Percentiles rank a stretch among this genome's conserved stretches.
Conservation (phyloP, 192 early-diverging fungal species). For the Coemansia sp. region DNA sequence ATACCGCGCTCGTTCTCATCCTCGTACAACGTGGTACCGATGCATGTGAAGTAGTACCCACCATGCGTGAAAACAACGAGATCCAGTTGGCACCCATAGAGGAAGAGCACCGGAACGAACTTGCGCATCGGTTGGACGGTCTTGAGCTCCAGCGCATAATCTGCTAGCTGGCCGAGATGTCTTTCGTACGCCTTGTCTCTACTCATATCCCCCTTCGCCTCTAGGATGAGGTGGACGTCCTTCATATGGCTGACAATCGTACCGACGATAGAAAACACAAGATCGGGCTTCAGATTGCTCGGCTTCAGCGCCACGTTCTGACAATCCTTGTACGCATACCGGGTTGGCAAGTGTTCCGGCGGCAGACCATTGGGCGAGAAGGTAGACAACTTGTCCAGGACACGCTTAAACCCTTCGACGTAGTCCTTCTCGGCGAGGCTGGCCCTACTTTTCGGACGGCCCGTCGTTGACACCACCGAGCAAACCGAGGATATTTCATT, state of each 20-base stretch:
- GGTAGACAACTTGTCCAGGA: neutral
- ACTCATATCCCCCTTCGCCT: neutral
- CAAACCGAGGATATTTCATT: neutral
- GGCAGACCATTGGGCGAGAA: neutral
- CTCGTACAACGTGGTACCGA: constrained; percentile 8
- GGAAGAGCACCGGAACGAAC: constrained; percentile 21
- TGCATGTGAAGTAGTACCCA: neutral
- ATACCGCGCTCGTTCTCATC: neutral
- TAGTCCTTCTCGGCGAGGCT: neutral
- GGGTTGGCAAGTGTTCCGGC: neutral
- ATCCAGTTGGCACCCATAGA: constrained; percentile 12
- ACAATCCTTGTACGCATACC: neutral
- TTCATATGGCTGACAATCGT: neutral
- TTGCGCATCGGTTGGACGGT: constrained; percentile 19
- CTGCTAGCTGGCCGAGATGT: constrained; percentile 31
- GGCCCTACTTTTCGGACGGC: neutral
- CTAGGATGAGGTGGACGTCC: neutral
- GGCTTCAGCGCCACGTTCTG: neutral
- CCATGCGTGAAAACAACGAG: constrained; percentile 24
- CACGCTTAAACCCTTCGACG: neutral
- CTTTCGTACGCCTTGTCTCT: neutral
- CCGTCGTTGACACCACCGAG: neutral
- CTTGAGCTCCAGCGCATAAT: constrained; percentile 19
- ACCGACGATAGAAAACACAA: neutral
- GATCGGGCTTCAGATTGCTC: neutral